Evolutionary conservation across 495 filamentous ascomycete species (phyloP).

Genomic region (Aspergillus heteromorphus): DNA sequence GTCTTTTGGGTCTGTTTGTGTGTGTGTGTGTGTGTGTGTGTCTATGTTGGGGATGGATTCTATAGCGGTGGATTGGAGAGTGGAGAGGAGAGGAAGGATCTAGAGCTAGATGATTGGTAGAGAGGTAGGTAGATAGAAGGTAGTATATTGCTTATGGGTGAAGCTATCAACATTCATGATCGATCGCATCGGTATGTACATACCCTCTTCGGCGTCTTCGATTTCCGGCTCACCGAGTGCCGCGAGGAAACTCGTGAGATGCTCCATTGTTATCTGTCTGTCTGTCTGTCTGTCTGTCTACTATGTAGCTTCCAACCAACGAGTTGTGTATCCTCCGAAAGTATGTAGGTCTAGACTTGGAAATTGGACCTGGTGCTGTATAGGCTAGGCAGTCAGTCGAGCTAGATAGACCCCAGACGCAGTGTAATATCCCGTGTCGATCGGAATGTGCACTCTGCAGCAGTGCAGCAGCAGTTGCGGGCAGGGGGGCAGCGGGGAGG

Average conservation of each 20-base stretch:
- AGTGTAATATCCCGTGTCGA: background rate
- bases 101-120: background rate
- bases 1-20: background rate
- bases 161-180: background rate
- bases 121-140: background rate
- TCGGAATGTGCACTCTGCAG: background rate
- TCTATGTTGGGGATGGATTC: background rate
- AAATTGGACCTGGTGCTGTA: background rate
- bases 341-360: background rate
- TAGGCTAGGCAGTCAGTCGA: too few species aligned
- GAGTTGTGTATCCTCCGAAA: background rate
- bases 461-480: too few species aligned
- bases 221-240: conserved; percentile 17
- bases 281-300: background rate
- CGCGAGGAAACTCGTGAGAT: conserved; percentile 10
- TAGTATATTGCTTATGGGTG: background rate
- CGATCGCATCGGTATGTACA: conserved; percentile 17
- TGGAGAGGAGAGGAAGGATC: too few species aligned
- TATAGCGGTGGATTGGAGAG: too few species aligned
- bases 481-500: background rate
- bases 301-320: too few species aligned
- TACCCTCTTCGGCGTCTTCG: conserved; percentile 57
- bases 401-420: too few species aligned
- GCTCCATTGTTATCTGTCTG: conserved; percentile 6
- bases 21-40: background rate